Base-by-base conservation (phyloP, 2,329 filamentous ascomycete genomes). In the Sclerotinia borealis region DNA sequence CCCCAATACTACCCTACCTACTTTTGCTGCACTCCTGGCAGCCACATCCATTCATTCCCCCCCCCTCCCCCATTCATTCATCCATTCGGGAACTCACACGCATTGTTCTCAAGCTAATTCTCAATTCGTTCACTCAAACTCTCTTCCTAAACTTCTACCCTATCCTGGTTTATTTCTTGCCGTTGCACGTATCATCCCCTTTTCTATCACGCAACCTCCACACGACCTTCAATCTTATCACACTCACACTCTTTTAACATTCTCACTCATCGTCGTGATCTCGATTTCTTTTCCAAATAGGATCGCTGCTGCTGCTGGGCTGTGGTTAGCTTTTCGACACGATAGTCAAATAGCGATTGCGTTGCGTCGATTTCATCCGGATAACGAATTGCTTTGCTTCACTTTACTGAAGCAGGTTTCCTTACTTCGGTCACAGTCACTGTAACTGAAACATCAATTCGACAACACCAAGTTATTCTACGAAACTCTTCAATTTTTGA, bases 361-460 rank as follows among this genome's bases (percentile, higher is more conserved):
- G 27, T 54, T 61, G 49, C 37, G 49, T 48, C 41, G 55, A 47
- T 41, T 55, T n/a, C n/a, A n/a, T 41, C 36, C 5, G 51, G 17
- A 29, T 34, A 27, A 3, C 27, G 8, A 31, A 19, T 49, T 36
- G 45, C 34, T 50, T 36, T 50, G 48, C 31, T 29, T 39, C 29
- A 10, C 17, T 49, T n/a, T 19, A 39, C 11, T 36, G 25, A 39
- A 19, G 27, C 5, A 36, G 27, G 36, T 51, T 51, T 51, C 37
- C 58, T 19, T 54, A 61, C 47, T 54, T 17, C 48, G 29, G 25
- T 50, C 25, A 25, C n/a, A 50, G 25, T 39, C 47, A 60, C 58
- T 39, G 36, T 47, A 61, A 47, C 45, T 61, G 58, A 61, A 61
- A 61, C 59, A 61, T 25, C 37, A 54, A n/a, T 54, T 55, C 37